These are phyloP conservation scores for Epichloe uncinata DNA, from an alignment of 2,329 filamentous ascomycete species.

Conservation along the genomic window DNA sequence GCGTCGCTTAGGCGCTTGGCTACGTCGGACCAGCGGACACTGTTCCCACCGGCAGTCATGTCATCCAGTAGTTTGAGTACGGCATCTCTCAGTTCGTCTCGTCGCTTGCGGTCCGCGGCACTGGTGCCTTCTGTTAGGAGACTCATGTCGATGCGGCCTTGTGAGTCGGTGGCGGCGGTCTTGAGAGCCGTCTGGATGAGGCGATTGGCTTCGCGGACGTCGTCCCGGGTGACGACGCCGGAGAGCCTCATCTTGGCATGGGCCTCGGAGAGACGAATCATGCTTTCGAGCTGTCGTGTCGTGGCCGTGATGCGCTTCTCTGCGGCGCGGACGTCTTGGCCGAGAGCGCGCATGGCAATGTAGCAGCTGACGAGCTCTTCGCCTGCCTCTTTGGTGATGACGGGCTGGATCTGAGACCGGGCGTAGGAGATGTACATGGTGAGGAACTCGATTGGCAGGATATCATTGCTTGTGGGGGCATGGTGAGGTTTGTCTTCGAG, in stretches of 20 bases:
- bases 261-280: constrained; percentile 93
- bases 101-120: constrained; percentile 69
- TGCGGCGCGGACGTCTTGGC: constrained; percentile 70
- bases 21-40: constrained; percentile 68
- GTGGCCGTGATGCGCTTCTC: constrained; percentile 97
- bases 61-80: constrained; percentile 68
- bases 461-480: constrained; percentile 58
- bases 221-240: constrained; percentile 57
- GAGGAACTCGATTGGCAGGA: constrained; percentile 86
- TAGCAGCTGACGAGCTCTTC: constrained; percentile 76
- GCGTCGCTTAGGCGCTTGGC: constrained; percentile 59
- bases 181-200: constrained; percentile 91
- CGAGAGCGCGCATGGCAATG: constrained; percentile 88
- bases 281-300: constrained; percentile 89
- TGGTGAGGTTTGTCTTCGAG: constrained; percentile 88
- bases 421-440: constrained; percentile 97
- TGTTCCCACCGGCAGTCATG: constrained; percentile 52
- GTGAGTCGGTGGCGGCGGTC: constrained; percentile 86
- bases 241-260: constrained; percentile 96
- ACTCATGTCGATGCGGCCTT: constrained; percentile 94
- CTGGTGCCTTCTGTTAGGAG: constrained; percentile 89
- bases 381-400: constrained; percentile 67
- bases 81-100: constrained; percentile 72
- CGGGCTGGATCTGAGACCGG: constrained; percentile 71
- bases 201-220: constrained; percentile 83